Percentiles rank a stretch among this genome's conserved stretches.
Evolutionary conservation across 768 basidiomycete species (phyloP).

Genomic region (Cystobasidium onofrii): DNA sequence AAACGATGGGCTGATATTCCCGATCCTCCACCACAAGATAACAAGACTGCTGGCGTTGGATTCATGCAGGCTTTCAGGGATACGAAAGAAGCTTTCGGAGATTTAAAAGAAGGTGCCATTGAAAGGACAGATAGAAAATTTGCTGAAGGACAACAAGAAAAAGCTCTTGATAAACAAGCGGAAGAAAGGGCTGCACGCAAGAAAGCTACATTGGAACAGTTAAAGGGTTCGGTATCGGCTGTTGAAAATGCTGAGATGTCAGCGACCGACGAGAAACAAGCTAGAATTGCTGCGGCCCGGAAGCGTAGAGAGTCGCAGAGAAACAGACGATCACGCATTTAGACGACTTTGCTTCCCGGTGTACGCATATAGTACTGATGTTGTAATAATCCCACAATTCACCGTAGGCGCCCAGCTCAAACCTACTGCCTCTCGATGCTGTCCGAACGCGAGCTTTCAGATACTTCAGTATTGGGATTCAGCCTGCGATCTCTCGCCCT

Average conservation of each 20-base stretch:
- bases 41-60: background rate
- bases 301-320: slow-evolving; percentile 12
- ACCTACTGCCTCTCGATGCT: no score
- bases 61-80: slow-evolving; percentile 17
- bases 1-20: slow-evolving; percentile 46
- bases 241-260: background rate
- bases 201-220: slow-evolving; percentile 12
- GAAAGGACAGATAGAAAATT: background rate
- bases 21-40: slow-evolving; percentile 3
- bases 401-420: background rate
- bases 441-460: no score
- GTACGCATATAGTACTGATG: background rate
- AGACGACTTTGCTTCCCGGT: background rate
- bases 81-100: slow-evolving; percentile 25
- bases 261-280: slow-evolving; percentile 7
- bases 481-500: no score
- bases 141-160: background rate
- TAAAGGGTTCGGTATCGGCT: background rate
- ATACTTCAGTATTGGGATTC: no score
- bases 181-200: background rate
- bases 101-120: background rate
- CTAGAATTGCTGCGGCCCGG: slow-evolving; percentile 1
- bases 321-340: slow-evolving; percentile 6
- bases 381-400: background rate
- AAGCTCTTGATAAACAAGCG: background rate